Percentiles rank a stretch among this genome's conserved stretches.
phyloP scores from a whole-genome alignment of 495 filamentous ascomycete genomes.

The Cladorrhinum samala region DNA sequence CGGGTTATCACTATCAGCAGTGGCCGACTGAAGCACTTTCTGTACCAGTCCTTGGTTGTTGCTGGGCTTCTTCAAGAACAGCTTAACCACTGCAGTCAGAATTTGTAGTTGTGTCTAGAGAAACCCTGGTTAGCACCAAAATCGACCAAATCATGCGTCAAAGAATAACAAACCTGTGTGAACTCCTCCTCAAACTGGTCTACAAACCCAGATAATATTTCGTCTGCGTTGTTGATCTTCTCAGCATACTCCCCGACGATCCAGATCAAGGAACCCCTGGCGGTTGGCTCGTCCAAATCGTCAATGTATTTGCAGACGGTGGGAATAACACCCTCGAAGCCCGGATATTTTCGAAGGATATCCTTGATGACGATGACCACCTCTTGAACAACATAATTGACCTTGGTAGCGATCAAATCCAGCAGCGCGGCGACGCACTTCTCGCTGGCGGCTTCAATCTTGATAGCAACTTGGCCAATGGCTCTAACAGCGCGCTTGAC shows the following conservation, averaged over 20 bases:
- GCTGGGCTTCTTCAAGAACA: slow-evolving; percentile 94
- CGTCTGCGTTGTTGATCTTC: slow-evolving; percentile 95
- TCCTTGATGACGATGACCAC: slow-evolving; percentile 98
- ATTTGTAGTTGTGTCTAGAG: slow-evolving; percentile 85
- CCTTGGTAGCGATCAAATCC: slow-evolving; percentile 92
- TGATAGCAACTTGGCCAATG: slow-evolving; percentile 96
- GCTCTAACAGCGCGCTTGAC: slow-evolving; percentile 89
- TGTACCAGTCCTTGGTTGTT: slow-evolving; percentile 82
- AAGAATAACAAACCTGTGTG: too few species aligned
- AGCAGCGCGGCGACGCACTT: slow-evolving; percentile 91
- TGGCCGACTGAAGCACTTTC: slow-evolving; percentile 86
- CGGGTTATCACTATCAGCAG: slow-evolving; percentile 91
- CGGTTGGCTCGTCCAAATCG: slow-evolving; percentile 91
- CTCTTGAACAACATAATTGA: slow-evolving; percentile 98
- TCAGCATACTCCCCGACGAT: slow-evolving; percentile 98
- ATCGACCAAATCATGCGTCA: too few species aligned
- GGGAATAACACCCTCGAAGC: slow-evolving; percentile 96
- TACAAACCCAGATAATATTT: slow-evolving; percentile 88
- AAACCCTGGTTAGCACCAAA: slow-evolving; percentile 8
- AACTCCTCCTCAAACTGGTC: slow-evolving; percentile 90
- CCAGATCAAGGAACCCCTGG: slow-evolving; percentile 90
- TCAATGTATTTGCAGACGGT: slow-evolving; percentile 96
- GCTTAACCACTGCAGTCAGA: slow-evolving; percentile 90
- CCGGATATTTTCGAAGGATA: slow-evolving; percentile 95
- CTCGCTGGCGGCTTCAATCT: slow-evolving; percentile 89